Evolutionary conservation across 2,329 filamentous ascomycete species (phyloP).

Genomic region (Pseudopithomyces maydicus): DNA sequence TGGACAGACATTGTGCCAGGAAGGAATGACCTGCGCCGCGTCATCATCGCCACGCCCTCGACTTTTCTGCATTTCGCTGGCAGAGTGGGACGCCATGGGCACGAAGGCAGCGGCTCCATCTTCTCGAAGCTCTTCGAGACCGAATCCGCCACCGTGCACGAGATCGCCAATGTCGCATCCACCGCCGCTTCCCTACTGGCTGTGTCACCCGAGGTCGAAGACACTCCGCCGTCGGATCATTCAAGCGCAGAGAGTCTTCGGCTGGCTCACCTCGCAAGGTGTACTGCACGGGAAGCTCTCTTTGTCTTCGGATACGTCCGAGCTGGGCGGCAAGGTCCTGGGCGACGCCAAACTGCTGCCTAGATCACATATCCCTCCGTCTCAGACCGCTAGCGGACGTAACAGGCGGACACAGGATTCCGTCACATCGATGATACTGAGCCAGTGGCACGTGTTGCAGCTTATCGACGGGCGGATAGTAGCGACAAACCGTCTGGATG

Average conservation of each 20-base stretch:
- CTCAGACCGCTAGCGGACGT: conserved; percentile 68
- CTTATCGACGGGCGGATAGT: conserved; percentile 83
- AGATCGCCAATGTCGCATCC: conserved; percentile 65
- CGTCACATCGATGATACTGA: conserved; percentile 80
- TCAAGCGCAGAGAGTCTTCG: conserved; percentile 73
- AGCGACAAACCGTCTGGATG: conserved; percentile 84
- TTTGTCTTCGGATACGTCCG: conserved; percentile 62
- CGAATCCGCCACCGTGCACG: conserved; percentile 78
- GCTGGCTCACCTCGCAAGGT: conserved; percentile 87
- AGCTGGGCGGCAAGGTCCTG: conserved; percentile 76
- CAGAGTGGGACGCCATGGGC: conserved; percentile 70
- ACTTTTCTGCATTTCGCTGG: conserved; percentile 82
- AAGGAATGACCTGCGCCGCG: conserved; percentile 73
- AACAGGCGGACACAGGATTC: conserved; percentile 71
- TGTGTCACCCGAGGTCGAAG: conserved; percentile 73
- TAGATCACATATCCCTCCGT: conserved; percentile 72
- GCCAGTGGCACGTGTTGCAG: conserved; percentile 90
- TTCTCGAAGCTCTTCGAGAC: conserved; percentile 88
- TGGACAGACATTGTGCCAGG: conserved; percentile 77
- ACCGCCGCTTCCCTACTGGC: conserved; percentile 70
- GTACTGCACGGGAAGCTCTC: conserved; percentile 84
- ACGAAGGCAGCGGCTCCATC: conserved; percentile 82
- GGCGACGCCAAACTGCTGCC: conserved; percentile 78
- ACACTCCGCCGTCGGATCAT: conserved; percentile 57
- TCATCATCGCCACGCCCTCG: conserved; percentile 79